Evolutionary conservation across 139 green algal species (phyloP).

Genomic region (Coelastrella sp.): DNA sequence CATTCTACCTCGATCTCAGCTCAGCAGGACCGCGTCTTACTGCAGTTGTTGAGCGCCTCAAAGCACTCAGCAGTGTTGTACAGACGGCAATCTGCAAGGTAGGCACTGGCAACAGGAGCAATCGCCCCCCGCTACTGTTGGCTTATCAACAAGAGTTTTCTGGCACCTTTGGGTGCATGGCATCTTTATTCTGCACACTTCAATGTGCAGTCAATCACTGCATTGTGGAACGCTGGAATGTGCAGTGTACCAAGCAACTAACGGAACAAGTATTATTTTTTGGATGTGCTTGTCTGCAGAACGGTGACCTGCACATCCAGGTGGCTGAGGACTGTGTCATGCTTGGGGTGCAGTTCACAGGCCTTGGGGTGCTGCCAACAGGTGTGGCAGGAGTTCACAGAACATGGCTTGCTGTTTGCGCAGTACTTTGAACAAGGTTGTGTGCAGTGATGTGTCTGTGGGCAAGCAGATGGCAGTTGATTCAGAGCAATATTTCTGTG

Average conservation of each 20-base stretch:
- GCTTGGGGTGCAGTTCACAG: slow-evolving; percentile 69
- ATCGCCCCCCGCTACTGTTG: no score
- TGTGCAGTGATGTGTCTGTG: not conserved
- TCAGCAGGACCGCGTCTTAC: slow-evolving; percentile 34
- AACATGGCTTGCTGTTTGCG: not conserved
- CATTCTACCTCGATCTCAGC: slow-evolving; percentile 84
- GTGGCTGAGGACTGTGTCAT: slow-evolving; percentile 57
- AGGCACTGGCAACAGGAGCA: not conserved
- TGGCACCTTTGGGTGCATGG: no score
- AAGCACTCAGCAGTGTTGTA: slow-evolving; percentile 64
- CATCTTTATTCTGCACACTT: no score
- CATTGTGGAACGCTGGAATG: not conserved
- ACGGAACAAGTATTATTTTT: not conserved
- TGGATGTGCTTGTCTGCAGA: slow-evolving; percentile 47
- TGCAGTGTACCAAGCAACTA: not conserved
- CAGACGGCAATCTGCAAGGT: slow-evolving; percentile 61
- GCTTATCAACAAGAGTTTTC: no score
- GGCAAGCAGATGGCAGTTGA: not conserved
- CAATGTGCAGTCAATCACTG: no score
- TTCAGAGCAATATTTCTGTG: not conserved
- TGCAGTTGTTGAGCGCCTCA: slow-evolving; percentile 74
- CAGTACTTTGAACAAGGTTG: not conserved
- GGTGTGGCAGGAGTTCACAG: slow-evolving; percentile 15
- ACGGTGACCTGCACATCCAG: slow-evolving; percentile 75
- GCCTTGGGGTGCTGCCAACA: slow-evolving; percentile 65